Evolutionary conservation across 371 early-diverging fungal species (phyloP).

Genomic region (Parasitella parasitica): DNA sequence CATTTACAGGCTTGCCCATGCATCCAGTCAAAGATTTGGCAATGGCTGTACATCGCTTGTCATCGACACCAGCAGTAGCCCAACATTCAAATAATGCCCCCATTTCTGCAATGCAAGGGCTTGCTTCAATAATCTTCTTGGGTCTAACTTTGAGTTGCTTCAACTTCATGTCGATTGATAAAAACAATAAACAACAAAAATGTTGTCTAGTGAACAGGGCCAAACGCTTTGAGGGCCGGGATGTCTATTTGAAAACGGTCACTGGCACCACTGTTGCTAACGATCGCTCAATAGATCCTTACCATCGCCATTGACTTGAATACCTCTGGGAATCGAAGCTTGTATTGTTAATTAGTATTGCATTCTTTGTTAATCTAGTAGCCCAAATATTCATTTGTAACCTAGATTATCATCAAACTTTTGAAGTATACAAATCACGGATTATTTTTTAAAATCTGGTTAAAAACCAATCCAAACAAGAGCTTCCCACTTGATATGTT

Average conservation of each 20-base stretch:
- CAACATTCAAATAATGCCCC: constrained; percentile 69
- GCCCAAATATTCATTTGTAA: no score
- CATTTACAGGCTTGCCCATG: constrained; percentile 63
- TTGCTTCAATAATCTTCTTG: constrained; percentile 61
- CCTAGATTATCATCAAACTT: no score
- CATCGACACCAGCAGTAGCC: constrained; percentile 61
- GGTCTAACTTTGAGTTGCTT: constrained; percentile 68
- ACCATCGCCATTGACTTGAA: no score
- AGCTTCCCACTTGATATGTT: no score
- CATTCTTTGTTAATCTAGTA: no score
- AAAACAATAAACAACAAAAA: constrained; percentile 12
- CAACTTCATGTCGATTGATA: constrained; percentile 53
- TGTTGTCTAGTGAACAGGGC: constrained; percentile 9
- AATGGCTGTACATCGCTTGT: constrained; percentile 54
- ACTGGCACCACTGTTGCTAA: not conserved
- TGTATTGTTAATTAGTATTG: no score
- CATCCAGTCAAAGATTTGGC: constrained; percentile 61
- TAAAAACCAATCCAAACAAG: no score
- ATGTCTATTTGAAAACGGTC: not conserved
- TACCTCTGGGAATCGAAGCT: no score
- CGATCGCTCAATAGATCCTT: not conserved
- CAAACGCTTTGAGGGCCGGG: not conserved
- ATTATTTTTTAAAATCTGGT: no score
- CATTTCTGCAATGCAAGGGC: constrained; percentile 67
- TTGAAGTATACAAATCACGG: no score